Evolutionary conservation across 345 rosid genomes (phyloP), one percentile per base, ranked within the genome.

Genomic region (Lumnitzera littorea): DNA sequence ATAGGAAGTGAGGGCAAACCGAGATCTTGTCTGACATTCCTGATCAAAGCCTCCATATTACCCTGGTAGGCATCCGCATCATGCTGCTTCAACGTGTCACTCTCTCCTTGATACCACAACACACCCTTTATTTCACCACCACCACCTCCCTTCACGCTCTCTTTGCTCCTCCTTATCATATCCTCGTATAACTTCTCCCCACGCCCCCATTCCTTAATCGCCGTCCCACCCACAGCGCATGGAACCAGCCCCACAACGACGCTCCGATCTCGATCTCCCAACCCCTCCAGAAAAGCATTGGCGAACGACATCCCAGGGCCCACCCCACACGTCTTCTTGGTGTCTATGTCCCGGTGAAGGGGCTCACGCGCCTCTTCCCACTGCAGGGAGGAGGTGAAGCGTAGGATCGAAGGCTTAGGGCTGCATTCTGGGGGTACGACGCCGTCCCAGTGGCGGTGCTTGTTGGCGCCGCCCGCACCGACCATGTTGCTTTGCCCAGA

Each of bases 401-500:
- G 96, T 82, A 72, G 76, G 73, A 84, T 61, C 58, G 85, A 69
- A 0, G 84, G 74, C 67, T 77, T 62, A 0, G 95, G 74, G 15
- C 67, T 51, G 77, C 91, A 84, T 51, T 87, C 90, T 15, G 71
- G 77, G 0, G 96, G 96, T 8, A 92, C 72, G 50, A 84, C 64
- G 31, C 75, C 62, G 69, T 92, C 91, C 96, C 94, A 92, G 61
- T 76, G 79, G 66, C 55, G 76, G 62, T 77, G 82, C 17, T 64
- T 82, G 61, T 71, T 29, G 13, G 85, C 95, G 25, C 91, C 98
- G 46, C 96, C 98, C 48, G 91, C 86, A 56, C 97, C 96, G 12
- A 86, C 82, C 96, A 87, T 89, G 84, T 90, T 92, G 79, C 99
- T 92, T 73, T 92, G 96, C 11, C 98, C 96, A 49, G 96, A 82